Conservation (phyloP, 805 yeast species). For the Vanderwaltozyma verrucispora region DNA sequence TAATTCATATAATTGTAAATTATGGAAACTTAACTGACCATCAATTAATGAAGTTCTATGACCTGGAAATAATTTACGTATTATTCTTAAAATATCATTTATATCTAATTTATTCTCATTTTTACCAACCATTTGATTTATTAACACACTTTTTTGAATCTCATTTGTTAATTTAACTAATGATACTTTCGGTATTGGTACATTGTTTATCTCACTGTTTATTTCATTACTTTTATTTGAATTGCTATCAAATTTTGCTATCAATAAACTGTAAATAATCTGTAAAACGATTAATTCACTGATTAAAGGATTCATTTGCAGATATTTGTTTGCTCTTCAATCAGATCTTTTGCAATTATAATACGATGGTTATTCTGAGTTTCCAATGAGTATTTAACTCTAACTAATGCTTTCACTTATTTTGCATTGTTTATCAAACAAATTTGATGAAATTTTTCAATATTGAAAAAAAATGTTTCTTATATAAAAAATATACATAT, state of each 20-base stretch:
- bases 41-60: slow-evolving; percentile 21
- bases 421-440: no score
- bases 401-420: no score
- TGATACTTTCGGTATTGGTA: slow-evolving; percentile 13
- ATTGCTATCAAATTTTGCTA: slow-evolving; percentile 4
- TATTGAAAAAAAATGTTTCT: no score
- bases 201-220: neutral
- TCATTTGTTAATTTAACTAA: slow-evolving; percentile 26
- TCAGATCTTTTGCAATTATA: no score
- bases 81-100: slow-evolving; percentile 22
- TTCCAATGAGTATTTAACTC: no score
- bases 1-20: slow-evolving; percentile 17
- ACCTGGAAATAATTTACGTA: slow-evolving; percentile 22
- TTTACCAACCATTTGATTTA: slow-evolving; percentile 14
- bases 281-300: slow-evolving; percentile 26
- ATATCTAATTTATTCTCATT: slow-evolving; percentile 21
- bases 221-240: neutral
- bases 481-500: no score
- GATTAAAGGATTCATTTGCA: slow-evolving; percentile 7
- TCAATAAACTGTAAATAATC: slow-evolving; percentile 19
- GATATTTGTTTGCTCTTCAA: no score
- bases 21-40: slow-evolving; percentile 27
- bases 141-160: slow-evolving; percentile 22
- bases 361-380: no score
- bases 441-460: no score